A percentile compares a stretch with the other conserved stretches of the same genome.
Evolutionary conservation across 2,329 filamentous ascomycete species (phyloP).

Genomic region (Aspergillus latus): DNA sequence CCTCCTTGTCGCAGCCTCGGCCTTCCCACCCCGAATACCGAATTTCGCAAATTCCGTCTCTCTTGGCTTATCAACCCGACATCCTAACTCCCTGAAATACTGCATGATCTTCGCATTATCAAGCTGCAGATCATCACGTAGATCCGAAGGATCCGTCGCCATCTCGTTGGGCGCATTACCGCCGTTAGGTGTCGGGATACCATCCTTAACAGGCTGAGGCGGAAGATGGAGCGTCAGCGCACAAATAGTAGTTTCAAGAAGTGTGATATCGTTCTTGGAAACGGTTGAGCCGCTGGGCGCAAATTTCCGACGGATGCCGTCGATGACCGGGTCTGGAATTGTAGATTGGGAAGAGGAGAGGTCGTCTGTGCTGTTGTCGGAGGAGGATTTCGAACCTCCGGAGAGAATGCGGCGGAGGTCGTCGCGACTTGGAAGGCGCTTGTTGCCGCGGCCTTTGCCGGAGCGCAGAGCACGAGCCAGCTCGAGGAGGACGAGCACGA

Average conservation of each 20-base stretch:
- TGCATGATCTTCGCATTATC: slow-evolving; percentile 38
- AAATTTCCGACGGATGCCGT: slow-evolving; percentile 43
- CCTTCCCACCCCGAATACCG: slow-evolving; percentile 56
- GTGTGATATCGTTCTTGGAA: slow-evolving; percentile 41
- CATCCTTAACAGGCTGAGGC: slow-evolving; percentile 40
- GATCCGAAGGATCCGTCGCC: slow-evolving; percentile 46
- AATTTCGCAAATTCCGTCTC: slow-evolving; percentile 45
- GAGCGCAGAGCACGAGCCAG: slow-evolving; percentile 39
- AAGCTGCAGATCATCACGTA: slow-evolving; percentile 46
- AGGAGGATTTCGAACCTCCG: slow-evolving; percentile 22
- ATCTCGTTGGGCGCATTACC: slow-evolving; percentile 39
- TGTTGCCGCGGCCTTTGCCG: slow-evolving; percentile 39
- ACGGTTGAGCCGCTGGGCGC: slow-evolving; percentile 38
- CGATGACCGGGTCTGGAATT: slow-evolving; percentile 41
- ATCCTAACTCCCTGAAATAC: slow-evolving; percentile 50
- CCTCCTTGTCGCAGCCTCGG: slow-evolving; percentile 52
- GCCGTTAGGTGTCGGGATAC: slow-evolving; percentile 36
- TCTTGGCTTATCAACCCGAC: slow-evolving; percentile 43
- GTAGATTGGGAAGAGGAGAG: slow-evolving; percentile 18
- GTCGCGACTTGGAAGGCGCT: slow-evolving; percentile 41
- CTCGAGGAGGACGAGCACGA: slow-evolving; percentile 47
- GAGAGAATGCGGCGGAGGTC: slow-evolving; percentile 42
- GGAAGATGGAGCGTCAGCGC: slow-evolving; percentile 49
- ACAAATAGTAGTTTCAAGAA: slow-evolving; percentile 48
- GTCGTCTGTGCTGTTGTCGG: slow-evolving; percentile 13